These are phyloP conservation scores for Fonsecaea pedrosoi DNA, from an alignment of 2,329 filamentous ascomycete species.

Conservation along the genomic window DNA sequence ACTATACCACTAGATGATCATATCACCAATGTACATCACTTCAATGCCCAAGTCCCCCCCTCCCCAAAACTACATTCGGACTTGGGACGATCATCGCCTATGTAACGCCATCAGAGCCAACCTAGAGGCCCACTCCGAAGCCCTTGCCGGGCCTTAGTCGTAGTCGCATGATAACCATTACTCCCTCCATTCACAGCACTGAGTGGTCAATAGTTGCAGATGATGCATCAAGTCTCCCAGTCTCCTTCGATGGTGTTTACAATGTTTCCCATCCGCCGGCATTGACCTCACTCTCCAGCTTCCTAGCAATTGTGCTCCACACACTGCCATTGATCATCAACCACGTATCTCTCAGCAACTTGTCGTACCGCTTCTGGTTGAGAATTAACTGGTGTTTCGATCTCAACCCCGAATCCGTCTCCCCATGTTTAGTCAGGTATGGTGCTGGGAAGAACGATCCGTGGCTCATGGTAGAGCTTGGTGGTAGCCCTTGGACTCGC, in stretches of 20 bases:
- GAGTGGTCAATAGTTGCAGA: background rate
- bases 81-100: background rate
- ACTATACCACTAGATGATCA: background rate
- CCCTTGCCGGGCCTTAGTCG: background rate
- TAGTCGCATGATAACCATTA: background rate
- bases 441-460: slow-evolving; percentile 88
- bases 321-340: slow-evolving; percentile 74
- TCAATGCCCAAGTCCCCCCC: background rate
- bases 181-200: background rate
- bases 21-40: slow-evolving; percentile 1
- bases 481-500: slow-evolving; percentile 17
- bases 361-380: slow-evolving; percentile 93
- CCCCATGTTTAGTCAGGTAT: slow-evolving; percentile 94
- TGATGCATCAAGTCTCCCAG: too few relatives aligned
- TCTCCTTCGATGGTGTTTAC: background rate
- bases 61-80: background rate
- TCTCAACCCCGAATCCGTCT: slow-evolving; percentile 88
- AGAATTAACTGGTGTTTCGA: slow-evolving; percentile 88
- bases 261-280: slow-evolving; percentile 91
- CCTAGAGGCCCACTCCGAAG: background rate
- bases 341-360: slow-evolving; percentile 83
- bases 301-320: slow-evolving; percentile 85
- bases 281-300: slow-evolving; percentile 93
- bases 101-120: background rate
- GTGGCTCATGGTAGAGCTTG: slow-evolving; percentile 45